Percentiles rank a stretch among this genome's conserved stretches.
phyloP scores from a whole-genome alignment of 2,329 filamentous ascomycete species.

The Colletotrichum truncatum region DNA sequence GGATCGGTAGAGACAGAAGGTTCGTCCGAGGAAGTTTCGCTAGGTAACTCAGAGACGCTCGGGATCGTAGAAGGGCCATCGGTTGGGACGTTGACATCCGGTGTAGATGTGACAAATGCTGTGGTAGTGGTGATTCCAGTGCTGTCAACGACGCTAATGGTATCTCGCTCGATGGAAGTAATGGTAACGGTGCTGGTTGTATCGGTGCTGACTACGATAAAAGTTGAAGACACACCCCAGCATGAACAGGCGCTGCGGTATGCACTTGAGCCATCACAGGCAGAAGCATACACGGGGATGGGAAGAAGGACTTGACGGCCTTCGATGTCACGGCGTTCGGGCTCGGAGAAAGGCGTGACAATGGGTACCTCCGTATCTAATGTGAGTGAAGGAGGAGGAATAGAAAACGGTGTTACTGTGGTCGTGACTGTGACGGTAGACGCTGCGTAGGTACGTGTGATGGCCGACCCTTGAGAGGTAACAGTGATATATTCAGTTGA shows the following conservation, averaged over 20 bases:
- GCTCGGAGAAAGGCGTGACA: neutral
- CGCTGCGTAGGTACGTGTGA: neutral
- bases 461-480: neutral
- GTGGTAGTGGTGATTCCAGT: neutral
- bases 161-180: neutral
- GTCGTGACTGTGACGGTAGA: conserved; percentile 1
- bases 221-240: conserved; percentile 32
- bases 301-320: neutral
- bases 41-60: no score
- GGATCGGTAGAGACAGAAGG: neutral
- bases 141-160: neutral
- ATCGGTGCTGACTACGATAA: conserved; percentile 12
- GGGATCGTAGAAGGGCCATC: neutral
- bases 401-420: neutral
- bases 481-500: conserved; percentile 31
- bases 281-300: conserved; percentile 35
- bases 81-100: neutral
- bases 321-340: neutral
- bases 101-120: neutral
- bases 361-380: neutral
- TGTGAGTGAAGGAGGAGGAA: neutral
- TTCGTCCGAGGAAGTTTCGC: neutral
- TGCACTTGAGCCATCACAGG: conserved; percentile 30
- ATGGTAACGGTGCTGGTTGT: neutral
- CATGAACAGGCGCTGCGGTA: conserved; percentile 40